Conservation (phyloP, 2,329 filamentous ascomycete species). For the Fusarium setosum region DNA sequence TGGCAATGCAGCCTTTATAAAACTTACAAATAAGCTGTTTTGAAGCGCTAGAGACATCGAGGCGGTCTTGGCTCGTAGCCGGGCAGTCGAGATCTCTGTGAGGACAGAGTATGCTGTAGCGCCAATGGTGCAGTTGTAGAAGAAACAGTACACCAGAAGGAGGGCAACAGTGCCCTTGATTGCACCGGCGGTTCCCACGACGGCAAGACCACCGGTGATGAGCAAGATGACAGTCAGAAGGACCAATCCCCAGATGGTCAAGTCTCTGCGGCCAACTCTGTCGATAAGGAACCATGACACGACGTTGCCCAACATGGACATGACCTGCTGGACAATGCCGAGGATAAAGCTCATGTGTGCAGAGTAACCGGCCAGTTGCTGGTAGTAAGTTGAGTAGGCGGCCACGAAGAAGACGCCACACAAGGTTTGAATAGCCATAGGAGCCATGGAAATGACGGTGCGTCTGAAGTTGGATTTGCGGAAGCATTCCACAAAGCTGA, state of each 20-base stretch:
- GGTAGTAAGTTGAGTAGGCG: constrained; percentile 31
- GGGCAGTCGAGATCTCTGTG: constrained; percentile 28
- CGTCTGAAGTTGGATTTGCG: constrained; percentile 34
- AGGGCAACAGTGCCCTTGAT: constrained; percentile 29
- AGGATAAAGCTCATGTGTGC: constrained; percentile 27
- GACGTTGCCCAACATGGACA: constrained; percentile 32
- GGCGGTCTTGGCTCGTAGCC: constrained; percentile 32
- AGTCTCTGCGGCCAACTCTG: constrained; percentile 22
- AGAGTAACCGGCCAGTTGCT: constrained; percentile 33
- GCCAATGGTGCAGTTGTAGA: constrained; percentile 35
- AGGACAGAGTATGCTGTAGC: constrained; percentile 33
- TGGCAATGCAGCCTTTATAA: accelerated
- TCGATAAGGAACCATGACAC: constrained; percentile 34
- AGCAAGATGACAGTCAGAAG: constrained; percentile 22
- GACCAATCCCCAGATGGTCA: constrained; percentile 25
- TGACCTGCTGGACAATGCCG: constrained; percentile 27
- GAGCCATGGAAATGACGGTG: constrained; percentile 33
- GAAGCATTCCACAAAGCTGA: constrained; percentile 33
- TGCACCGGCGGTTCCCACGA: constrained; percentile 15
- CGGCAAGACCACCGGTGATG: constrained; percentile 26
- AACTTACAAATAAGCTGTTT: constrained; percentile 30
- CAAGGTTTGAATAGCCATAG: constrained; percentile 30
- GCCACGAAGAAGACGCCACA: constrained; percentile 32
- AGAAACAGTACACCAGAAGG: constrained; percentile 29
- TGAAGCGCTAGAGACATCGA: constrained; percentile 30